Percentiles rank a stretch among this genome's conserved stretches.
Conservation (phyloP, 2,329 filamentous ascomycete genomes). For the Apiospora koreana region DNA sequence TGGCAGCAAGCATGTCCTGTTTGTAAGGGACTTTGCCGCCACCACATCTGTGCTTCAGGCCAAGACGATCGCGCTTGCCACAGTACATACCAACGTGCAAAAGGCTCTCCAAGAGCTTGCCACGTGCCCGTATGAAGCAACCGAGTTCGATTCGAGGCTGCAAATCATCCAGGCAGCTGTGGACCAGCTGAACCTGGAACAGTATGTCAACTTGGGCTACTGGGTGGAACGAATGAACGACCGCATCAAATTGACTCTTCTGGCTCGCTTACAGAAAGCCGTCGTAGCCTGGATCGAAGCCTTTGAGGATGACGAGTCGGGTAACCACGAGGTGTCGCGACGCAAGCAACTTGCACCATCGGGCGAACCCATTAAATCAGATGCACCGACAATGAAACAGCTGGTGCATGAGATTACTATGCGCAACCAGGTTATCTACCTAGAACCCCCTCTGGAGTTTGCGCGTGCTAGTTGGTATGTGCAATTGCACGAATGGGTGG, state of each 20-base stretch:
- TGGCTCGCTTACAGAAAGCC: slow-evolving; percentile 80
- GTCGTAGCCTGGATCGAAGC: slow-evolving; percentile 84
- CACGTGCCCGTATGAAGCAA: slow-evolving; percentile 77
- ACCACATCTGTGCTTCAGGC: slow-evolving; percentile 85
- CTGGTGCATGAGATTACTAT: slow-evolving; percentile 93
- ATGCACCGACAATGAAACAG: slow-evolving; percentile 67
- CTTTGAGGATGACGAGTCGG: slow-evolving; percentile 65
- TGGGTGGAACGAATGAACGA: slow-evolving; percentile 90
- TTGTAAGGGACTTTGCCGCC: slow-evolving; percentile 89
- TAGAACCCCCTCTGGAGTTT: slow-evolving; percentile 90
- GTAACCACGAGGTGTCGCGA: slow-evolving; percentile 50
- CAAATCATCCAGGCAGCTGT: slow-evolving; percentile 89
- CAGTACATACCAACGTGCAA: slow-evolving; percentile 79
- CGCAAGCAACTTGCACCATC: slow-evolving; percentile 49
- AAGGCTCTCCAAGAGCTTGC: slow-evolving; percentile 82
- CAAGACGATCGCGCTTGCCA: slow-evolving; percentile 78
- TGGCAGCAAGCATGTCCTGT: slow-evolving; percentile 94
- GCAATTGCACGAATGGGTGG: slow-evolving; percentile 92
- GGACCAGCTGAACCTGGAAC: slow-evolving; percentile 94
- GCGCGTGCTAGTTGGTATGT: slow-evolving; percentile 92
- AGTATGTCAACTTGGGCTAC: slow-evolving; percentile 87
- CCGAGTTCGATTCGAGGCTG: slow-evolving; percentile 78
- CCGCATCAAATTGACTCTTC: slow-evolving; percentile 78
- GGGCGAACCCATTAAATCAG: slow-evolving; percentile 46
- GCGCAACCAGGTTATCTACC: slow-evolving; percentile 95